Conservation (phyloP, 345 rosid species). For the Brassica napus region DNA sequence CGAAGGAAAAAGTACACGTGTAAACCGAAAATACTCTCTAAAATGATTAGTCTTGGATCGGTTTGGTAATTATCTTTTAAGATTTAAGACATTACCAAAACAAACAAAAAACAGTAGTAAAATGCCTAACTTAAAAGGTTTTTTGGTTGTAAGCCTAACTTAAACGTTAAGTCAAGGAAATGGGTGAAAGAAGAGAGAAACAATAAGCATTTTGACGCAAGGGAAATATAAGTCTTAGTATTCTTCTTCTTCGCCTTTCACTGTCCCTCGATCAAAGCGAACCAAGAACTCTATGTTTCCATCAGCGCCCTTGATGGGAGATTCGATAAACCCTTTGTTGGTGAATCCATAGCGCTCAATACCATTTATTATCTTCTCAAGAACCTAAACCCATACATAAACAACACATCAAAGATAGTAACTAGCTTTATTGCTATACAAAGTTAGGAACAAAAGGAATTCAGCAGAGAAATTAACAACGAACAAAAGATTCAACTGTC, state of each 20-base stretch:
- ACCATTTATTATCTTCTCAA: slow-evolving; percentile 71
- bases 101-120: background rate
- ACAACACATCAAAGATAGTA: slow-evolving; percentile 11
- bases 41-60: background rate
- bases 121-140: background rate
- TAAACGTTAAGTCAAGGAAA: background rate
- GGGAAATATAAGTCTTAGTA: background rate
- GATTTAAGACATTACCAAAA: background rate
- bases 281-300: slow-evolving; percentile 90
- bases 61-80: background rate
- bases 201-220: background rate
- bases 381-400: slow-evolving; percentile 58
- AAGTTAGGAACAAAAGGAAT: background rate
- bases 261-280: slow-evolving; percentile 52
- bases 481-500: slow-evolving; percentile 5
- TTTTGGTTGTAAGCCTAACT: background rate
- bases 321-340: slow-evolving; percentile 79
- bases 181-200: background rate
- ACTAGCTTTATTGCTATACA: background rate
- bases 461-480: background rate
- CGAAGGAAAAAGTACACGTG: background rate
- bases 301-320: slow-evolving; percentile 90
- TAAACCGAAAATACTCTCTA: background rate
- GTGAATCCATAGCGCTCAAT: slow-evolving; percentile 70
- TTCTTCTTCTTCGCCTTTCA: slow-evolving; percentile 39